Evolutionary conservation across 129 eudicot genomes (phyloP), one percentile per base, ranked within the genome.

Genomic region (Pseudognaphalium luteoalbum): DNA sequence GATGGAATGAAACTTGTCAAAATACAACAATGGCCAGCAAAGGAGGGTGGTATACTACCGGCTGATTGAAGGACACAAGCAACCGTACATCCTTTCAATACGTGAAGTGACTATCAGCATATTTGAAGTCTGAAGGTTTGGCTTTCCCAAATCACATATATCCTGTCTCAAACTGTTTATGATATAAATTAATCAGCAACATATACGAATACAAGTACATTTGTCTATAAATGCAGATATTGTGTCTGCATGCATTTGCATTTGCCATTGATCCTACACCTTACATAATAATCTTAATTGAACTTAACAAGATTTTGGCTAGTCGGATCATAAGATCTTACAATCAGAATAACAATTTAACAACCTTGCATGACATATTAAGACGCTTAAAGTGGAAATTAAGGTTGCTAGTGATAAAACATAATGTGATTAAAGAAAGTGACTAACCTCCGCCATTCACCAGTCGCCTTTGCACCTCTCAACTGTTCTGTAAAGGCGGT

Each of bases 361-460:
- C 14, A 39, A 39, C 47, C 14, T 39, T 39, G 47, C 47, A 39
- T 39, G 47, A 9, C 47, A 39, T 9, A 16, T 51, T 51, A 15
- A 16, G 19, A 51, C 58, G 16, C 58, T 51, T 51, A 10, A 15
- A 12, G 58, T 3, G 20, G 19, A 2, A 51, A 51, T 51, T 17
- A 16, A 52, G 59, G 59, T 52, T 5, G 2, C 50, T 2, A 72
- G 51, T 72, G 39, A 50, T n/a, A 28, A 3, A 35, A 29, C 10
- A 57, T 6, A 28, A 22, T 60, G 50, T 63, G 32, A 76, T 54
- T 44, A 15, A n/a, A 50, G 25, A 12, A 20, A 14, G 33, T 70
- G 58, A 91, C 97, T 71, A 63, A 94, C 99, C 94, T 76, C 73
- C 76, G 85, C 99, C 99, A 95, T 85, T 95, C 97, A 32, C 96